A percentile compares a stretch with the other conserved stretches of the same genome.
Conservation (phyloP, 1,284 basidiomycete genomes). For the Ganoderma lingzhi region DNA sequence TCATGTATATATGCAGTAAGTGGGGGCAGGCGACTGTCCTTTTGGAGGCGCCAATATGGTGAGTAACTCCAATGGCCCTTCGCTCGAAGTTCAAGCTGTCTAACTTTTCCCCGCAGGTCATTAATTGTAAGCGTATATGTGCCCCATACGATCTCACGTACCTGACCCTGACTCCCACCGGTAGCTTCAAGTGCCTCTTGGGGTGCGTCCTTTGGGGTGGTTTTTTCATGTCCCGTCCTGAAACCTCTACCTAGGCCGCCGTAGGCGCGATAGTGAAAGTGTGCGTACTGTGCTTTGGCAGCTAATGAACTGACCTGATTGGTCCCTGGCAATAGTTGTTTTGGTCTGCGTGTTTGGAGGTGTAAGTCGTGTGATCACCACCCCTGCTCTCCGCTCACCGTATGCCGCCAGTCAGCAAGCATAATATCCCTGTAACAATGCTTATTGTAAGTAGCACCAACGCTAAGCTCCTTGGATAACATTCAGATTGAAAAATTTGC, state of each 20-base stretch:
- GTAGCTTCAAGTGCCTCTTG: constrained; percentile 64
- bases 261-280: constrained; percentile 67
- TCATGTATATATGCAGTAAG: constrained; percentile 47
- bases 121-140: constrained; percentile 23
- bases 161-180: constrained; percentile 9
- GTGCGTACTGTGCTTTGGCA: constrained; percentile 47
- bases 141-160: constrained; percentile 8
- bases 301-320: constrained; percentile 10
- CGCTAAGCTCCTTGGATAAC: background rate
- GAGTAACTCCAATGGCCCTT: constrained; percentile 20
- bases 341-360: constrained; percentile 73
- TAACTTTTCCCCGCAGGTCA: constrained; percentile 51
- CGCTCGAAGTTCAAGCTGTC: constrained; percentile 43
- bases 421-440: constrained; percentile 62
- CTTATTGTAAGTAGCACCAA: constrained; percentile 56
- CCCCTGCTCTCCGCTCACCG: background rate
- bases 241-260: constrained; percentile 49
- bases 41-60: constrained; percentile 57
- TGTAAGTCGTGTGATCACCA: constrained; percentile 51
- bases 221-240: constrained; percentile 15
- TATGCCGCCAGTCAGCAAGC: constrained; percentile 59
- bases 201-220: constrained; percentile 51
- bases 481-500: background rate
- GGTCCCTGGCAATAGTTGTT: constrained; percentile 52
- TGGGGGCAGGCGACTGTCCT: constrained; percentile 53